Conservation (phyloP, 108 stramenopile species). For the Discostella stelligeroides region DNA sequence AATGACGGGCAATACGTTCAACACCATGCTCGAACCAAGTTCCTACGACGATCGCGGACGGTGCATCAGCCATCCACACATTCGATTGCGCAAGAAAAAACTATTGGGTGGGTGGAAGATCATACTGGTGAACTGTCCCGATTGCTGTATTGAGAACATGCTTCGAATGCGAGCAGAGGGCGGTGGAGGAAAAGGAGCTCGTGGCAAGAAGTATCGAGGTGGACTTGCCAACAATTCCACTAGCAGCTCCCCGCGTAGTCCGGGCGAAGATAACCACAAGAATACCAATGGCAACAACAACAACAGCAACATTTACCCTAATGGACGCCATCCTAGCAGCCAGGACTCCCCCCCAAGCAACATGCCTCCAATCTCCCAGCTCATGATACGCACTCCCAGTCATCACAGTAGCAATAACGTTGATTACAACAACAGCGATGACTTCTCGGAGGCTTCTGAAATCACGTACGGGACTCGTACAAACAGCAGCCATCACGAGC, state of each 20-base stretch:
- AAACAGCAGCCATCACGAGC: conserved; percentile 3
- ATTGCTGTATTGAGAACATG: conserved; percentile 46
- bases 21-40: conserved; percentile 12
- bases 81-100: conserved; percentile 45
- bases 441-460: conserved; percentile 31
- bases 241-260: neutral
- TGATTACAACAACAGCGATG: conserved; percentile 21
- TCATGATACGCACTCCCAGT: conserved; percentile 10
- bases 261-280: neutral
- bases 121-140: conserved; percentile 37
- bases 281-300: neutral
- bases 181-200: neutral
- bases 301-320: neutral
- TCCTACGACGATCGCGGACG: conserved; percentile 41
- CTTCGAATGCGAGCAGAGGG: conserved; percentile 29
- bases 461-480: conserved; percentile 41
- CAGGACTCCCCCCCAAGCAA: neutral
- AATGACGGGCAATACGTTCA: neutral
- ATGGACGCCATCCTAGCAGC: neutral
- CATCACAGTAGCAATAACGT: conserved; percentile 7
- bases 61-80: conserved; percentile 45
- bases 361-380: conserved; percentile 1
- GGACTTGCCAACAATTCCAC: neutral
- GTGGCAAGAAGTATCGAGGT: neutral
- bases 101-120: conserved; percentile 53